Evolutionary conservation across 495 filamentous ascomycete species (phyloP).

Genomic region (Neurospora sublineolata): DNA sequence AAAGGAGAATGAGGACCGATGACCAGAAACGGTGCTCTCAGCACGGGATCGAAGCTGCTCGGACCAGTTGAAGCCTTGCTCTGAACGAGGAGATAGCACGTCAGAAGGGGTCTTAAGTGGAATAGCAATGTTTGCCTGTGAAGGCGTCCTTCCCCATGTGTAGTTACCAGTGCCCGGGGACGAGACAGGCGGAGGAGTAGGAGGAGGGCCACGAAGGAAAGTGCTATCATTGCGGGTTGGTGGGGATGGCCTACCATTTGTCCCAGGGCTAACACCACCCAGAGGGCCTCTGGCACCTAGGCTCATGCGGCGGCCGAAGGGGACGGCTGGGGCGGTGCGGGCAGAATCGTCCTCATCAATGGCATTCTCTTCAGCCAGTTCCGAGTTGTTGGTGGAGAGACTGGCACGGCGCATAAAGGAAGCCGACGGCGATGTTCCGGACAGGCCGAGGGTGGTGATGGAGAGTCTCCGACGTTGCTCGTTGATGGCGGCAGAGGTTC

Average conservation of each 20-base stretch:
- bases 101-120: conserved; percentile 49
- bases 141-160: conserved; percentile 20
- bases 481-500: conserved; percentile 52
- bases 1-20: conserved; percentile 35
- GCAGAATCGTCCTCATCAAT: conserved; percentile 64
- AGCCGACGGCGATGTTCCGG: conserved; percentile 55
- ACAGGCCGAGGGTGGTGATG: conserved; percentile 72
- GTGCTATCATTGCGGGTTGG: conserved; percentile 18
- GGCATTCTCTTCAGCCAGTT: conserved; percentile 74
- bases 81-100: conserved; percentile 44
- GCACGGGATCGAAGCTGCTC: conserved; percentile 84
- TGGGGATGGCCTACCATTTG: conserved; percentile 36
- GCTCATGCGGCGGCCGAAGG: conserved; percentile 78
- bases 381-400: conserved; percentile 61
- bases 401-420: conserved; percentile 58
- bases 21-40: conserved; percentile 58
- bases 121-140: conserved; percentile 44
- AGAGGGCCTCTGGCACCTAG: conserved; percentile 57
- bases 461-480: conserved; percentile 78
- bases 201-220: conserved; percentile 10
- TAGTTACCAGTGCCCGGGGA: conserved; percentile 12
- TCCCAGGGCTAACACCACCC: conserved; percentile 32
- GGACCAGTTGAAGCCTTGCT: conserved; percentile 88
- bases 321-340: conserved; percentile 48
- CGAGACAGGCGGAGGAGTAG: conserved; percentile 12